A percentile compares a stretch with the other conserved stretches of the same genome.
Conservation (phyloP, 1,139 yeast species). For the Blastobotrys ciferrii region DNA sequence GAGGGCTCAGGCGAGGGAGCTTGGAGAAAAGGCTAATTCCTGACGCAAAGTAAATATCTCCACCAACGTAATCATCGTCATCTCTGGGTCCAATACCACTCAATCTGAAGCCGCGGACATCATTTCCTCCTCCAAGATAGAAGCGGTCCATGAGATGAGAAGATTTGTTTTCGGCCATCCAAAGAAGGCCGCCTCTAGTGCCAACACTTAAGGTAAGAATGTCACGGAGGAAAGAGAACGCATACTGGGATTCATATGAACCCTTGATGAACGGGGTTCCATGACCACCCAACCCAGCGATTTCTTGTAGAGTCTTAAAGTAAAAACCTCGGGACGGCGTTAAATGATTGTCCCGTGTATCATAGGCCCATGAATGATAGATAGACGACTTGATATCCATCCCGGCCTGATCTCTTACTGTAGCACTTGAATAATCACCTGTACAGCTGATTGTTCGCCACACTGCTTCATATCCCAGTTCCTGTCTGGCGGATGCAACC, state of each 20-base stretch:
- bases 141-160: slow-evolving; percentile 46
- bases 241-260: slow-evolving; percentile 33
- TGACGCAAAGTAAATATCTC: slow-evolving; percentile 67
- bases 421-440: slow-evolving; percentile 31
- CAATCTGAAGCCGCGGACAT: slow-evolving; percentile 68
- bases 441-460: slow-evolving; percentile 58
- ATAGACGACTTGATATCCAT: slow-evolving; percentile 38
- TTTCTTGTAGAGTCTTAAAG: slow-evolving; percentile 56
- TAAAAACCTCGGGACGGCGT: slow-evolving; percentile 51
- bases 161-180: slow-evolving; percentile 19
- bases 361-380: slow-evolving; percentile 33
- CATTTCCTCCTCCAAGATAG: slow-evolving; percentile 81
- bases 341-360: slow-evolving; percentile 34
- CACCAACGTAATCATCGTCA: slow-evolving; percentile 60
- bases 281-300: slow-evolving; percentile 44
- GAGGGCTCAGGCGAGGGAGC: slow-evolving; percentile 52
- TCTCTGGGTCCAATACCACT: slow-evolving; percentile 88
- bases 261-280: slow-evolving; percentile 35
- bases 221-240: slow-evolving; percentile 23
- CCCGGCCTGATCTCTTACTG: slow-evolving; percentile 39
- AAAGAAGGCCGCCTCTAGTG: slow-evolving; percentile 30
- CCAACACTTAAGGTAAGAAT: slow-evolving; percentile 20
- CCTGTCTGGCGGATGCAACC: slow-evolving; percentile 41
- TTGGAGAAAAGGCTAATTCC: slow-evolving; percentile 68
- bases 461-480: slow-evolving; percentile 61